Conservation (phyloP, 768 basidiomycete genomes). For the Macrolepiota dolichaula region DNA sequence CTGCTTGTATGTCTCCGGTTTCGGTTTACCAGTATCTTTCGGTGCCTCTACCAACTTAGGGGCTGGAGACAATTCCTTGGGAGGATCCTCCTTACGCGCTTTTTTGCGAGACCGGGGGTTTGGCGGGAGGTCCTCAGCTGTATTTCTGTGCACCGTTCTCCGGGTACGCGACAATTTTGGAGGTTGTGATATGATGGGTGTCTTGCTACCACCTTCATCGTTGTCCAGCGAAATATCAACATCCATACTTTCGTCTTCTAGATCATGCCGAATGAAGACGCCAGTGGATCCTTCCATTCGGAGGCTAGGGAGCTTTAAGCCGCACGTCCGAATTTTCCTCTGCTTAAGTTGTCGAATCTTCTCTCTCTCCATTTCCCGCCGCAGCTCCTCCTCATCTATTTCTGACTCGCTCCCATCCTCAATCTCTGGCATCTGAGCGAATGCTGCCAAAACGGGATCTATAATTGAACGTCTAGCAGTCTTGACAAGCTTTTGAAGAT, state of each 20-base stretch:
- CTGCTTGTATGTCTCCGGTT: slow-evolving; percentile 79
- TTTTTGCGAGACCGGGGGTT: slow-evolving; percentile 3
- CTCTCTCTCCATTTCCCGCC: slow-evolving; percentile 42
- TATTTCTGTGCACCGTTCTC: neutral
- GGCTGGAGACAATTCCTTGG: neutral
- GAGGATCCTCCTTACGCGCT: neutral
- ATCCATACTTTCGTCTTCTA: slow-evolving; percentile 58
- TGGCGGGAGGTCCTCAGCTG: neutral
- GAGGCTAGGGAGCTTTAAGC: slow-evolving; percentile 26
- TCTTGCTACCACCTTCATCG: slow-evolving; percentile 11
- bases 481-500: slow-evolving; percentile 58
- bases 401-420: slow-evolving; percentile 30
- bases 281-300: slow-evolving; percentile 25
- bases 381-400: slow-evolving; percentile 31
- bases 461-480: slow-evolving; percentile 47
- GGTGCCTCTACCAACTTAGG: slow-evolving; percentile 1
- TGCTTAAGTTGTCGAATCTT: slow-evolving; percentile 58
- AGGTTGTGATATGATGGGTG: neutral
- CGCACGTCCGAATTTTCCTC: slow-evolving; percentile 36
- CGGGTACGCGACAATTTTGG: neutral
- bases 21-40: slow-evolving; percentile 32
- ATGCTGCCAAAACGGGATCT: slow-evolving; percentile 40
- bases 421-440: slow-evolving; percentile 28
- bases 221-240: slow-evolving; percentile 50
- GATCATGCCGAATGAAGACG: slow-evolving; percentile 53